Percentiles rank a stretch among this genome's conserved stretches.
Evolutionary conservation across 2,329 filamentous ascomycete genomes (phyloP).

Genomic region (Colletotrichum sp.): DNA sequence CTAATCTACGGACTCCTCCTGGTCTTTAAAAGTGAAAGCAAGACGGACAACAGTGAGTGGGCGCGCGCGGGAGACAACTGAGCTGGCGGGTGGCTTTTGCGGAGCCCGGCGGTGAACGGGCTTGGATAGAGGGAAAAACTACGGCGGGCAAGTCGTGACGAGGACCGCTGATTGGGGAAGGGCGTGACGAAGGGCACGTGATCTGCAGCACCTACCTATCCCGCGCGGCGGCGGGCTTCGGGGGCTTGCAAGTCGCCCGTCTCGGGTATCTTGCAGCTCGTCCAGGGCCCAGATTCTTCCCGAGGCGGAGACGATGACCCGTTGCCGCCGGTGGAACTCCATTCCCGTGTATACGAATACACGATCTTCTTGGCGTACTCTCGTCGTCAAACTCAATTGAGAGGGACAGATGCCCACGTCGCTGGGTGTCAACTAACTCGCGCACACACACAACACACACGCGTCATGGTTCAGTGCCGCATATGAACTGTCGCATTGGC

Average conservation of each 20-base stretch:
- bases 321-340: background rate
- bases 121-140: background rate
- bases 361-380: background rate
- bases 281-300: background rate
- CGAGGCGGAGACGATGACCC: background rate
- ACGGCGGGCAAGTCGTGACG: slow-evolving; percentile 15
- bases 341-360: background rate
- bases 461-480: background rate
- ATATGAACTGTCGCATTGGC: background rate
- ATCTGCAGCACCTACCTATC: background rate
- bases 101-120: background rate
- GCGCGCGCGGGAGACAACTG: background rate
- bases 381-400: background rate
- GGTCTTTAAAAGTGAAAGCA: background rate
- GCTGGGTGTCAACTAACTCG: background rate
- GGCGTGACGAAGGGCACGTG: slow-evolving; percentile 16
- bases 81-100: background rate
- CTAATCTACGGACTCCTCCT: background rate
- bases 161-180: background rate
- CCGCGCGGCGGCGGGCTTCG: background rate
- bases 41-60: background rate
- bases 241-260: background rate
- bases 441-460: background rate
- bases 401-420: fast-evolving
- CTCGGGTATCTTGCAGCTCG: background rate